phyloP scores from a whole-genome alignment of 306 rosid genomes.

The Pyrus bretschneideri region DNA sequence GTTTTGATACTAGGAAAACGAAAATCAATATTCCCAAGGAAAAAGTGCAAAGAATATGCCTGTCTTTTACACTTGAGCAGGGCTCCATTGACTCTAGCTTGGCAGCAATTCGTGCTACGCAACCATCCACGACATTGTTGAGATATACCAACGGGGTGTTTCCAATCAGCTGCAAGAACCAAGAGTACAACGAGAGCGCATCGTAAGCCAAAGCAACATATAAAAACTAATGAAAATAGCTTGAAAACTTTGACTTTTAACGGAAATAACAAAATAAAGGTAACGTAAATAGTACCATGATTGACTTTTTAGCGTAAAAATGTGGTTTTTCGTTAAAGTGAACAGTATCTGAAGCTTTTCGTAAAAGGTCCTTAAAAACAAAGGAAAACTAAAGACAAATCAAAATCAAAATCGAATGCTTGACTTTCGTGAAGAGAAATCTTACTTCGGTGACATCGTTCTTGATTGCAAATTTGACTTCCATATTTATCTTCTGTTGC shows the following conservation, averaged over 20 bases:
- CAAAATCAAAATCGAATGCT: not conserved
- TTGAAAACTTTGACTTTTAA: too few relatives aligned
- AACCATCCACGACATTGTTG: conserved; percentile 64
- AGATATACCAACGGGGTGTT: conserved; percentile 69
- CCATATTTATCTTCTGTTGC: conserved; percentile 32
- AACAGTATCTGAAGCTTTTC: fast-evolving
- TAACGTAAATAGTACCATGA: too few relatives aligned
- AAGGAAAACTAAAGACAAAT: too few relatives aligned
- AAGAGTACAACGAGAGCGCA: not conserved
- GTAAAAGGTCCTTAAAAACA: too few relatives aligned
- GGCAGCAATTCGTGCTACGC: conserved; percentile 69
- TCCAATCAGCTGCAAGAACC: conserved; percentile 44
- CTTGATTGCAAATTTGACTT: conserved; percentile 52
- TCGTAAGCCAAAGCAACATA: not conserved
- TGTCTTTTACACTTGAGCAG: conserved; percentile 73
- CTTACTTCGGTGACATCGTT: conserved; percentile 65
- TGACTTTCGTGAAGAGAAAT: not conserved
- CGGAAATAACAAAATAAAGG: too few relatives aligned
- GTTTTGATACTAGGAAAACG: not conserved
- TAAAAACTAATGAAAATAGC: not conserved
- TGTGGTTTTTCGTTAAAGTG: too few relatives aligned
- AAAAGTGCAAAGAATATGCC: conserved; percentile 22
- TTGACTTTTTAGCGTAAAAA: too few relatives aligned
- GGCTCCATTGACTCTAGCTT: conserved; percentile 75
- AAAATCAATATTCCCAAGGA: not conserved